Conservation (phyloP, 106 monocot genomes). For the Platanthera guangdongensis region DNA sequence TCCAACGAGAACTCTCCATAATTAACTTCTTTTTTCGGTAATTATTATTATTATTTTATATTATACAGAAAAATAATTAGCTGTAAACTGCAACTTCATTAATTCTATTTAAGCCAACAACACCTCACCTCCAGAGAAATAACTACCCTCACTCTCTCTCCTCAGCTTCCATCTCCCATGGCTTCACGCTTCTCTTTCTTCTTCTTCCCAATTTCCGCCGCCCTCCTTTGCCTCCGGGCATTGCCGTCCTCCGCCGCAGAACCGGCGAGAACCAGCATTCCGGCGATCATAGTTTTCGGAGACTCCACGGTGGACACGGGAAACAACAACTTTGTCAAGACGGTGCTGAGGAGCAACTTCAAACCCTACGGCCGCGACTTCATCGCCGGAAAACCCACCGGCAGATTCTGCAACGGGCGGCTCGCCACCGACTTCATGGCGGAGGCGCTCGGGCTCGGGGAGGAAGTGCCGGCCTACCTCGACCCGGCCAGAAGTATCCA, state of each 20-base stretch:
- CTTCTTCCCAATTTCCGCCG: neutral
- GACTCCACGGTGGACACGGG: constrained; percentile 48
- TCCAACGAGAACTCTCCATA: neutral
- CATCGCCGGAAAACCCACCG: constrained; percentile 23
- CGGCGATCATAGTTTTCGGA: constrained; percentile 50
- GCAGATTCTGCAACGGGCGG: constrained; percentile 53
- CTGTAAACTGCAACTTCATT: neutral
- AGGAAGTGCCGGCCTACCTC: constrained; percentile 48
- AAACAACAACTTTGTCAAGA: constrained; percentile 34
- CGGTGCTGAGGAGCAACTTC: constrained; percentile 30
- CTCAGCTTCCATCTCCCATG: neutral
- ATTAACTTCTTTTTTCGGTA: neutral
- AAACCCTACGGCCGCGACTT: constrained; percentile 42
- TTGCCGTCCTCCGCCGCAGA: neutral
- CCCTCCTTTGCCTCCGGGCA: constrained; percentile 4
- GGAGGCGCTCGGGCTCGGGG: constrained; percentile 33
- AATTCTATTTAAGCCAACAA: neutral
- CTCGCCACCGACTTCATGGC: constrained; percentile 47
- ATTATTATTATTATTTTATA: neutral
- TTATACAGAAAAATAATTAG: neutral
- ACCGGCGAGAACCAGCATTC: neutral
- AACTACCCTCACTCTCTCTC: neutral
- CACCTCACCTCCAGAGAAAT: neutral
- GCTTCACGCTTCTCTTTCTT: neutral
- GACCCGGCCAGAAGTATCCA: constrained; percentile 36